These are phyloP conservation scores for Fusarium redolens DNA, from an alignment of 2,329 filamentous ascomycete genomes.

Conservation along the genomic window DNA sequence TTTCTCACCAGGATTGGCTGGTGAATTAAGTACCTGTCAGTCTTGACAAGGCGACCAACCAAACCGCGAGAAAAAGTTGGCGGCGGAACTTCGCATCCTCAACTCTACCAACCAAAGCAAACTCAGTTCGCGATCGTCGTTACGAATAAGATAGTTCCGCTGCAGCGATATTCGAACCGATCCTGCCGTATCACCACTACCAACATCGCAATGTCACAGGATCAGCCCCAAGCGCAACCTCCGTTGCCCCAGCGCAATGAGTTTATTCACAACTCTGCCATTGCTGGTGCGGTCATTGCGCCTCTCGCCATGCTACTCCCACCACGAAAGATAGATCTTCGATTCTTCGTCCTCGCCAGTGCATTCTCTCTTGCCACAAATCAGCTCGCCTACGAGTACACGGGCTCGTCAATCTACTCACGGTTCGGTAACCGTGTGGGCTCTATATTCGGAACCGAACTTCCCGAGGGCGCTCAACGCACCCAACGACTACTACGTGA, in stretches of 20 bases:
- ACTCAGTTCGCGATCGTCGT: constrained; percentile 7
- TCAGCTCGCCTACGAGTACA: constrained; percentile 68
- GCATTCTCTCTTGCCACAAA: constrained; percentile 65
- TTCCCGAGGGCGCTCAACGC: constrained; percentile 66
- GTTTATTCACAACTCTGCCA: constrained; percentile 60
- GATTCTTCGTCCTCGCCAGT: constrained; percentile 61
- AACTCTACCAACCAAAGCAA: neutral
- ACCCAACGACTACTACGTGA: constrained; percentile 60
- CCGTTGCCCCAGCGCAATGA: constrained; percentile 50
- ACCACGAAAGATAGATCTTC: constrained; percentile 63
- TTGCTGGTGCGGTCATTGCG: constrained; percentile 60
- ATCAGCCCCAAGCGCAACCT: constrained; percentile 38
- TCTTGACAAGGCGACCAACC: constrained; percentile 1
- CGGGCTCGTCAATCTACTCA: constrained; percentile 62
- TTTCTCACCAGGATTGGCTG: neutral
- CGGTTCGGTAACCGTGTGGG: constrained; percentile 59
- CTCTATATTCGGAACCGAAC: constrained; percentile 61
- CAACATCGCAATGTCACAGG: constrained; percentile 45
- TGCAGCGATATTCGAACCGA: neutral
- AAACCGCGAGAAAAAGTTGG: constrained; percentile 28
- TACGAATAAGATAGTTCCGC: neutral
- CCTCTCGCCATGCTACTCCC: constrained; percentile 63
- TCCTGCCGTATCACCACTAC: neutral
- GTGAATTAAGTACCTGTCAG: neutral
- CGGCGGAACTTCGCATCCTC: constrained; percentile 20